Evolutionary conservation across 768 basidiomycete species (phyloP), one percentile per base, ranked within the genome.

Genomic region (Tulasnella sp.): DNA sequence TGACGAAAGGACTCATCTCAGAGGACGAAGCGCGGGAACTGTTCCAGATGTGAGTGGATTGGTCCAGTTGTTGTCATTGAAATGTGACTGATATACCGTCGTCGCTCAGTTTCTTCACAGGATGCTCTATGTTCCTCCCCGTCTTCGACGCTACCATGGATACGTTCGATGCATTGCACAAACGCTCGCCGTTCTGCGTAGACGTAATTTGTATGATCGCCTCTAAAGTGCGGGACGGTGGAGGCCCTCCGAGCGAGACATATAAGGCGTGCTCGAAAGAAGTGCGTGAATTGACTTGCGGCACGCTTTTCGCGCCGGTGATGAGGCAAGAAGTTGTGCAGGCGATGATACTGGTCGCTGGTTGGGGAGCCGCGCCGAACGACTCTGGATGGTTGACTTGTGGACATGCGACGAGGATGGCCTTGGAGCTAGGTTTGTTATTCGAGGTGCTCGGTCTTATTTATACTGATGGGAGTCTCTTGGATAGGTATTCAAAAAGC

Each of bases 391-490:
- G 73, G 73, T 59, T 75, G 41, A 69, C 68, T 4, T 67, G 68
- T 5, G 72, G 89, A 9, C 94, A 96, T 72, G 94, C 94, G n/a
- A 91, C 96, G 8, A 80, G 93, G 52, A 93, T 97, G 89, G 93
- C 90, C 42, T 83, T 96, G 77, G 94, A 97, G 68, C 75, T 94
- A 54, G 91, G 89, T 88, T 68, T 69, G 83, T 71, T 1, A 24
- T 34, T 11, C 15, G 54, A 15, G 10, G 23, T 60, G 19, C 17
- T 34, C 54, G 8, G 21, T 58, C n/a, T 8, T 24, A 8, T 32
- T 34, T 4, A 52, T 26, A 24, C 29, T 52, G 51, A 52, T 13
- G n/a, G n/a, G 9, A 9, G 19, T 44, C 7, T 43, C 17, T 4
- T 42, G 43, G 61, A 38, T 66, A 90, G 88, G 88, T 21, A 81